Conservation (phyloP, 345 rosid genomes). For the Ricinus communis region DNA sequence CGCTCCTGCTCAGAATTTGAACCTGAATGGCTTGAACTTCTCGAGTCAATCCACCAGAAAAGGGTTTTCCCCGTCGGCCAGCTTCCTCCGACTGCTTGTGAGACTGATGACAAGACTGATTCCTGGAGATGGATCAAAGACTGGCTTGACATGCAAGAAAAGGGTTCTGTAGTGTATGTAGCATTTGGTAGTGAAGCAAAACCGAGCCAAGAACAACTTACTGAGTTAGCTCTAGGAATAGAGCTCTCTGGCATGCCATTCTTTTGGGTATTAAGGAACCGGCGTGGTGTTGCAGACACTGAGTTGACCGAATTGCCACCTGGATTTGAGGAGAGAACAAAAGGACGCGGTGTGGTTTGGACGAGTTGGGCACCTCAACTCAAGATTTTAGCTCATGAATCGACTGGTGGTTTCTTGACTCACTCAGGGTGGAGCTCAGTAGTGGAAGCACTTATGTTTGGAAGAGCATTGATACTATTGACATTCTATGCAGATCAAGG, state of each 20-base stretch:
- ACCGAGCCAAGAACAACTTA: slow-evolving; percentile 9
- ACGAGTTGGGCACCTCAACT: slow-evolving; percentile 44
- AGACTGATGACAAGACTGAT: neutral
- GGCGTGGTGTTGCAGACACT: no score
- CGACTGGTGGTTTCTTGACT: slow-evolving; percentile 46
- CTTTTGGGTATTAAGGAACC: slow-evolving; percentile 18
- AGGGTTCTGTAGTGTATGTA: neutral
- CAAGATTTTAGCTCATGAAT: slow-evolving; percentile 38
- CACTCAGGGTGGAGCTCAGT: slow-evolving; percentile 50
- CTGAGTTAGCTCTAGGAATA: neutral
- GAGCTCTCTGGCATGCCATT: slow-evolving; percentile 15
- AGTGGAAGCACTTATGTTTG: slow-evolving; percentile 40
- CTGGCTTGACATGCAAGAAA: slow-evolving; percentile 16
- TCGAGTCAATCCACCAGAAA: slow-evolving; percentile 18
- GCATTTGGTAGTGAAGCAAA: slow-evolving; percentile 22
- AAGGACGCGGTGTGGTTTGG: slow-evolving; percentile 29
- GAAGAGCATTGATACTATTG: slow-evolving; percentile 32
- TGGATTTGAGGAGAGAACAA: slow-evolving; percentile 30
- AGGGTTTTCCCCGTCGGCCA: slow-evolving; percentile 22
- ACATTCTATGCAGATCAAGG: slow-evolving; percentile 2
- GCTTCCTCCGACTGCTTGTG: neutral
- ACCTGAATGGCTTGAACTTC: slow-evolving; percentile 21
- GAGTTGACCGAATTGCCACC: slow-evolving; percentile 30
- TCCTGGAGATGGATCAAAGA: neutral
- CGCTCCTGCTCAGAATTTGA: slow-evolving; percentile 26